A percentile compares a stretch with the other conserved stretches of the same genome.
phyloP scores from a whole-genome alignment of 1,284 basidiomycete species.

The Pulveroboletus sp. region DNA sequence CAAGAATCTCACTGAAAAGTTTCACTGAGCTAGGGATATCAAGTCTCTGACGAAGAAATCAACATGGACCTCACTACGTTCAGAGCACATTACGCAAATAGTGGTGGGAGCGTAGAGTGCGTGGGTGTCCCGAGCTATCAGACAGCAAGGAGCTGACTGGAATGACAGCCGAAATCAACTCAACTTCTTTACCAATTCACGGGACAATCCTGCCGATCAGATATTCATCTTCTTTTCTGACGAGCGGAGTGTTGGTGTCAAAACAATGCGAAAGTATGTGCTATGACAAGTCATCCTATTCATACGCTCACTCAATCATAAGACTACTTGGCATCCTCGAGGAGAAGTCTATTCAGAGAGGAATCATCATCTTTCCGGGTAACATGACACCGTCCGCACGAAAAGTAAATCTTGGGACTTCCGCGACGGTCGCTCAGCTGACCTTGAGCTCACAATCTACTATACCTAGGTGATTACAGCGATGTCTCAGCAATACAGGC shows the following conservation, averaged over 20 bases:
- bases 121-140: conserved; percentile 9
- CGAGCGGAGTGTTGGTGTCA: conserved; percentile 90
- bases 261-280: conserved; percentile 94
- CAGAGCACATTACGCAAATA: conserved; percentile 63
- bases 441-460: conserved; percentile 1
- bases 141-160: conserved; percentile 12
- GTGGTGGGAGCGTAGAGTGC: conserved; percentile 66
- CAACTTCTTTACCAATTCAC: conserved; percentile 84
- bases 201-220: conserved; percentile 70
- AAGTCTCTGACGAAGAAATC: conserved; percentile 90
- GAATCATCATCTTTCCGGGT: conserved; percentile 94
- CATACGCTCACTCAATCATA: conserved; percentile 15
- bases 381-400: conserved; percentile 96
- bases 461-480: conserved; percentile 79
- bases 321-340: conserved; percentile 88
- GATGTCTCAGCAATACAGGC: conserved; percentile 81
- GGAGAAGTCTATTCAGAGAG: conserved; percentile 85
- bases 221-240: conserved; percentile 96
- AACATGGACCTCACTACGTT: conserved; percentile 82
- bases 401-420: conserved; percentile 60
- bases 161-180: conserved; percentile 74
- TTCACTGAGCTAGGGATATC: conserved; percentile 67
- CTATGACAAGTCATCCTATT: neutral
- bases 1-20: conserved; percentile 17
- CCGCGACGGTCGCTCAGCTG: neutral